These are phyloP conservation scores for Angomonas ambiguus DNA, from an alignment of 208 protist genomes.

Conservation along the genomic window DNA sequence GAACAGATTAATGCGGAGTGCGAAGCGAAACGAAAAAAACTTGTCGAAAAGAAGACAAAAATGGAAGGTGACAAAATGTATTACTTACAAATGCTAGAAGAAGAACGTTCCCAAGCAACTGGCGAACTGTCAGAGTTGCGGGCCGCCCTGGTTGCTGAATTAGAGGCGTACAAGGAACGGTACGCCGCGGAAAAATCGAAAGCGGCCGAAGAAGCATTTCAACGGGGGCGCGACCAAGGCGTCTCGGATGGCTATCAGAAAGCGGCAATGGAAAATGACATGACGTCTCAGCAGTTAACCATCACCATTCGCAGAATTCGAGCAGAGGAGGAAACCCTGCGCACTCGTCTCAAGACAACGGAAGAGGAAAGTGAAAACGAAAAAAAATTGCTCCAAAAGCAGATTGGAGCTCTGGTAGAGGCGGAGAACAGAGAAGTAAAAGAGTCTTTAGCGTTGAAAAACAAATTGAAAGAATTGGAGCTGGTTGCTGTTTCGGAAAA, in stretches of 20 bases:
- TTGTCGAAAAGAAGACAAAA: slow-evolving; percentile 47
- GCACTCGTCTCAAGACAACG: slow-evolving; percentile 35
- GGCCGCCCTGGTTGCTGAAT: slow-evolving; percentile 56
- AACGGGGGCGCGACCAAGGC: slow-evolving; percentile 52
- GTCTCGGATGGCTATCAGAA: slow-evolving; percentile 50
- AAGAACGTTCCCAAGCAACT: slow-evolving; percentile 49
- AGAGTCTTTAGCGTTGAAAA: slow-evolving; percentile 17
- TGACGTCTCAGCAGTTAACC: slow-evolving; percentile 40
- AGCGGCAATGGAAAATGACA: slow-evolving; percentile 38
- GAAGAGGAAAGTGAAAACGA: slow-evolving; percentile 39
- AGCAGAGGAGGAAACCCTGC: slow-evolving; percentile 49
- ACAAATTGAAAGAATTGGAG: slow-evolving; percentile 19
- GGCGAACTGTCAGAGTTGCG: slow-evolving; percentile 58
- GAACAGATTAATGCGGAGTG: slow-evolving; percentile 31
- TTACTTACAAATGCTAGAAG: slow-evolving; percentile 59
- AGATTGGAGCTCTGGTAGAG: slow-evolving; percentile 31
- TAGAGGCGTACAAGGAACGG: slow-evolving; percentile 38
- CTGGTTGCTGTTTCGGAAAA: slow-evolving; percentile 17
- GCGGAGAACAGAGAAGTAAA: slow-evolving; percentile 16
- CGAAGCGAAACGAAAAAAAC: slow-evolving; percentile 46
- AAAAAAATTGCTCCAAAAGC: slow-evolving; percentile 19
- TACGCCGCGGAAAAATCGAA: slow-evolving; percentile 50
- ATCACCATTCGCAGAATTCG: slow-evolving; percentile 39
- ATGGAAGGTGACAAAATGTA: slow-evolving; percentile 58
- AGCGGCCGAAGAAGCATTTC: slow-evolving; percentile 41